Evolutionary conservation across 1,139 yeast genomes (phyloP), one percentile per base, ranked within the genome.

Genomic region (Geotrichum fermentans): DNA sequence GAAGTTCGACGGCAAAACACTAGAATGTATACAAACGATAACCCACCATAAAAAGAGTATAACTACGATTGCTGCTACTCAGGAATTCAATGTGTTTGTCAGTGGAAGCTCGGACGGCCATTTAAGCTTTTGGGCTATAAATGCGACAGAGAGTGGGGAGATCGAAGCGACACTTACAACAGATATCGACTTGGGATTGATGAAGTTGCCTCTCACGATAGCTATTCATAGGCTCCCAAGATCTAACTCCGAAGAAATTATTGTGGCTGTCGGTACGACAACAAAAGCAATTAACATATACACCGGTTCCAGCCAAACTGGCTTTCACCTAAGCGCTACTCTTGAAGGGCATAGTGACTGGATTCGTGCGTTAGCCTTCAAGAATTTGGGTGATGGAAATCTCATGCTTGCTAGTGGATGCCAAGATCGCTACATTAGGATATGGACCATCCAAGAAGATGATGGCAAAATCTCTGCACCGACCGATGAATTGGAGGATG

Each of bases 311-410:
- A 52, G 52, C 2, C 42, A 22, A n/a, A 49, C 55, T 1, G 53
- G 58, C 8, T 66, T 78, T 36, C 53, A 60, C 4, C 68, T 72
- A 47, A 71, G 75, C 28, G 82, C 88, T 0, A 71, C 70, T 7
- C 68, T 90, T 40, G 75, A 81, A 26, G 97, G 97, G 8, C 97
- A 90, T 64, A 97, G 89, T 66, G 96, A 90, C 65, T 90, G 97
- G 97, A 75, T 90, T 51, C 83, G 85, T 64, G 75, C 87, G 13
- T 68, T 90, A 36, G 74, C 80, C 1, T 79, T 86, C 62, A 82
- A 79, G 42, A 62, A 64, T 1, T 66, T 71, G 0, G 75, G 74
- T 18, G 78, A 76, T 48, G 59, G 56, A 2, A 47, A 39, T 6
- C 79, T 74, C 56, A 64, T 86, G 4, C 70, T 90, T 40, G 96